These are phyloP conservation scores for Alternaria triticimaculans DNA, from an alignment of 2,329 filamentous ascomycete species.

Conservation along the genomic window DNA sequence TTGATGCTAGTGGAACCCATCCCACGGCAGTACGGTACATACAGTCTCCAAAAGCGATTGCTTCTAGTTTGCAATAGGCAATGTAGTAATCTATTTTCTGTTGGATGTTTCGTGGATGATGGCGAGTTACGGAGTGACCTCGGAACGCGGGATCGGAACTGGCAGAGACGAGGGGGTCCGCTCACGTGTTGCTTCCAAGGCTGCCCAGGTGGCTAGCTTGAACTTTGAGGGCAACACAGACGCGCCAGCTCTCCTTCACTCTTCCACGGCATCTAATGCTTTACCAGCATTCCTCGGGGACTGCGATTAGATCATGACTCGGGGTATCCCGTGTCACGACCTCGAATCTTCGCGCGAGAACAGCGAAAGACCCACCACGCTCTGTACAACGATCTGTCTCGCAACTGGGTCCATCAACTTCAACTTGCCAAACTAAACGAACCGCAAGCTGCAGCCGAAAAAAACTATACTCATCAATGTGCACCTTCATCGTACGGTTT, in stretches of 20 bases:
- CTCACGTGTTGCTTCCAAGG: not conserved
- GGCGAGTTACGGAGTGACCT: not conserved
- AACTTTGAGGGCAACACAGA: not conserved
- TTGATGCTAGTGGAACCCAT: not conserved
- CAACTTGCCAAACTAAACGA: not conserved
- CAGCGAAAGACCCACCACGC: not conserved
- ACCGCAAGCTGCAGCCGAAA: not conserved
- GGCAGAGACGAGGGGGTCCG: not conserved
- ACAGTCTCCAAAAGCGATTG: not conserved
- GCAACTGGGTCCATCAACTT: rapidly evolving
- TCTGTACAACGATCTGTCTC: not conserved
- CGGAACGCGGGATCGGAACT: not conserved
- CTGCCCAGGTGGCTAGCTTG: not conserved
- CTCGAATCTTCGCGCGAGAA: not conserved
- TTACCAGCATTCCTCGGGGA: not conserved
- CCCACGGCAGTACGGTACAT: not conserved
- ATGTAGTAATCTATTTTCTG: not conserved
- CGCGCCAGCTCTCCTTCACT: not conserved
- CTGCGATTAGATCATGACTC: not conserved
- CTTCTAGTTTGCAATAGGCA: not conserved
- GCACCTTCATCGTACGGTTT: not conserved
- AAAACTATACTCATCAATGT: not conserved
- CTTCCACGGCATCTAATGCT: not conserved
- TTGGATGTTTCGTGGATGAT: not conserved
- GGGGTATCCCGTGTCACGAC: not conserved